phyloP scores from a whole-genome alignment of 2,329 filamentous ascomycete genomes.

The Chaetomium sp. region DNA sequence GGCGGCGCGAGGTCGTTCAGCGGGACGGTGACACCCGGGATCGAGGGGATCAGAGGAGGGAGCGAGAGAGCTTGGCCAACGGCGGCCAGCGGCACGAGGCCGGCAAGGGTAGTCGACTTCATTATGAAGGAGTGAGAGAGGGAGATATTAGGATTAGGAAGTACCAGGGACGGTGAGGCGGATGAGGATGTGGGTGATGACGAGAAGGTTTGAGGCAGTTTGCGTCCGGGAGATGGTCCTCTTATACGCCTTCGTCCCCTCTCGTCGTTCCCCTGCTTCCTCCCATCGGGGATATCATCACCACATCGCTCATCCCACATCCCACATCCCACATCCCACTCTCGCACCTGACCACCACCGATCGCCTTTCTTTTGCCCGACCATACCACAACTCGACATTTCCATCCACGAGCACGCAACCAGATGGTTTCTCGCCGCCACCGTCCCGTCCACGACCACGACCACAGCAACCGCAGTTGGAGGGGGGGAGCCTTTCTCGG shows the following conservation, averaged over 20 bases:
- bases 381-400: background rate
- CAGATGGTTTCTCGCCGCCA: background rate
- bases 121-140: background rate
- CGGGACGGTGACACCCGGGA: slow-evolving; percentile 51
- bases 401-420: slow-evolving; percentile 4
- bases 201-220: background rate
- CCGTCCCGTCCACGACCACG: background rate
- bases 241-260: slow-evolving; percentile 1
- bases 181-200: background rate
- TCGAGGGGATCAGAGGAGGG: slow-evolving; percentile 50
- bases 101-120: background rate
- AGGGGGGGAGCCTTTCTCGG: background rate
- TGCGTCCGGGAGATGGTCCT: background rate
- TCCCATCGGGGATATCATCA: too few relatives aligned
- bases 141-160: background rate
- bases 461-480: too few relatives aligned
- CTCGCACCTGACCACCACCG: background rate
- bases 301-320: too few relatives aligned
- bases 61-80: slow-evolving; percentile 1
- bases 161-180: background rate
- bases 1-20: slow-evolving; percentile 45
- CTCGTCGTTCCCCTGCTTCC: too few relatives aligned
- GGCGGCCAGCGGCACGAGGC: slow-evolving; percentile 1
- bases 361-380: background rate
- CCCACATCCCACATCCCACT: background rate